Evolutionary conservation across 169 alveolate genomes (phyloP).

Genomic region (Plasmodium vivax): DNA sequence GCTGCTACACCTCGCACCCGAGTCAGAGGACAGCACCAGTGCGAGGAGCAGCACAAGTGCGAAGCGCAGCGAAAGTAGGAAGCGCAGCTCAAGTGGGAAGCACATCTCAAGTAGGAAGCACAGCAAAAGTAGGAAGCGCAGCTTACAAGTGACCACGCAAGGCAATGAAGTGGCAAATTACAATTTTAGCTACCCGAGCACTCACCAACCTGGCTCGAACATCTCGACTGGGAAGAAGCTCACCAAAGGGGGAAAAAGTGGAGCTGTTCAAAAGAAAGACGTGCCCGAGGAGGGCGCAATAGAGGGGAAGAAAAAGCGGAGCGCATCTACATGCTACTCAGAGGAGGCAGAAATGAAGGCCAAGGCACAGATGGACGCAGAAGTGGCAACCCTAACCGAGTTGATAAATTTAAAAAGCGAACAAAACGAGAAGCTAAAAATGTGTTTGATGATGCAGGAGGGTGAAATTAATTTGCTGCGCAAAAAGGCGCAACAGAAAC

Average conservation of each 20-base stretch:
- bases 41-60: neutral
- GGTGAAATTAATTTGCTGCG: constrained; percentile 31
- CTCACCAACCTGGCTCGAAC: neutral
- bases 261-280: neutral
- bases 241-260: neutral
- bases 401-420: constrained; percentile 26
- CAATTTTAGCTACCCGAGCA: neutral
- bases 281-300: neutral
- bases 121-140: neutral
- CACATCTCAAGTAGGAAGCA: too few species aligned
- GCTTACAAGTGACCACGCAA: neutral
- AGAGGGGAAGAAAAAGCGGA: neutral
- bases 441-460: neutral
- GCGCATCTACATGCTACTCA: neutral
- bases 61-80: neutral
- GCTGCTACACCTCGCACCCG: neutral
- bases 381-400: neutral
- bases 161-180: neutral
- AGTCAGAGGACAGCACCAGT: neutral
- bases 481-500: neutral
- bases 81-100: too few species aligned
- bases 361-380: constrained; percentile 1
- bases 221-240: neutral
- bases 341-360: neutral
- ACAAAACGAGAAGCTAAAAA: constrained; percentile 27